phyloP scores from a whole-genome alignment of 768 basidiomycete genomes.

The Coprinopsis strossmayeri region DNA sequence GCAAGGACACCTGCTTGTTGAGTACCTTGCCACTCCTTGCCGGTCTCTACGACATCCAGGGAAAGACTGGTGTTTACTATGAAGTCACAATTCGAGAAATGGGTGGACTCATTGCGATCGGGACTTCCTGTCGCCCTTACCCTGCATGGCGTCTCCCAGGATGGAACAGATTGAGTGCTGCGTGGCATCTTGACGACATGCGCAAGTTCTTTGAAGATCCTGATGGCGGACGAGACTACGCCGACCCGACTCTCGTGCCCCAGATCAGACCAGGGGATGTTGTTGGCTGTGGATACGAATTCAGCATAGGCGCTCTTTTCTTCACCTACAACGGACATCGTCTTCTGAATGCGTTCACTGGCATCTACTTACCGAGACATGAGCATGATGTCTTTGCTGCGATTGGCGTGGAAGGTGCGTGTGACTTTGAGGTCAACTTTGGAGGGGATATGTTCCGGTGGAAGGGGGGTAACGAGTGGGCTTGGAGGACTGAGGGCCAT shows the following conservation, averaged over 20 bases:
- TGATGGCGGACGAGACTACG: conserved; percentile 57
- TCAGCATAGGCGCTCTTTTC: conserved; percentile 44
- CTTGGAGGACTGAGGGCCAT: conserved; percentile 59
- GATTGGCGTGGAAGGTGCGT: conserved; percentile 49
- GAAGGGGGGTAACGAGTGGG: conserved; percentile 59
- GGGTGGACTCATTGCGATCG: conserved; percentile 56
- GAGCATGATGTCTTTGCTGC: conserved; percentile 57
- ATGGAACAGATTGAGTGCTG: conserved; percentile 64
- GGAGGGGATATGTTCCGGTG: conserved; percentile 53
- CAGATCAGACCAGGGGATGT: conserved; percentile 40
- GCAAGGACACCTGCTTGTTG: conserved; percentile 46
- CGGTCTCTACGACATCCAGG: conserved; percentile 51
- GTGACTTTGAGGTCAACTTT: conserved; percentile 59
- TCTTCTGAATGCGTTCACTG: conserved; percentile 50
- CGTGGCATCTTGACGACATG: conserved; percentile 63
- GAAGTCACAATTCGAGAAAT: conserved; percentile 52
- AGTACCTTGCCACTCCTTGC: conserved; percentile 56
- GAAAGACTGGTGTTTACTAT: conserved; percentile 55
- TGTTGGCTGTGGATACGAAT: conserved; percentile 62
- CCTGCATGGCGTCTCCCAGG: conserved; percentile 63
- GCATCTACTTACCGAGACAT: conserved; percentile 48
- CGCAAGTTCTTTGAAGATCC: conserved; percentile 70
- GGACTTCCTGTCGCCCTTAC: conserved; percentile 60
- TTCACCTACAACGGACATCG: conserved; percentile 59
- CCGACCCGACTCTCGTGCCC: conserved; percentile 17